These are phyloP conservation scores for Striga hermonthica DNA, from an alignment of 305 asterid species.

Conservation along the genomic window DNA sequence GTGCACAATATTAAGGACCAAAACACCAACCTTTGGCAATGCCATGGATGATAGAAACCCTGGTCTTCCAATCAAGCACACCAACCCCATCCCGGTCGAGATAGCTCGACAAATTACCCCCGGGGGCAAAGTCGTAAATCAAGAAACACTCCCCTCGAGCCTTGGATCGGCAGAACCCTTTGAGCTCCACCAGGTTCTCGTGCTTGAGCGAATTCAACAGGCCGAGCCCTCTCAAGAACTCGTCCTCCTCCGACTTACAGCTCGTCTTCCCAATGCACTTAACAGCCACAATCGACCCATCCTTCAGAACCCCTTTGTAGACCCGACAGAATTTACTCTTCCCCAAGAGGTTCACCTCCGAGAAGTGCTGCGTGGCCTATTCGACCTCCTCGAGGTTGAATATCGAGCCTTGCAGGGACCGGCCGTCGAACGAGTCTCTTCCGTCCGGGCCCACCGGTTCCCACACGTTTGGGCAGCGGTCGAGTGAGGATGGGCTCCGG, in stretches of 20 bases:
- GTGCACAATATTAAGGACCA: no score
- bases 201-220: slow-evolving; percentile 65
- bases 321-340: slow-evolving; percentile 75
- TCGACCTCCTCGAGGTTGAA: slow-evolving; percentile 84
- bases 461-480: no score
- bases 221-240: slow-evolving; percentile 72
- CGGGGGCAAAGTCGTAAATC: slow-evolving; percentile 65
- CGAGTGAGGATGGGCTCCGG: no score
- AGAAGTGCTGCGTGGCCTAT: slow-evolving; percentile 91
- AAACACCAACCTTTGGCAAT: slow-evolving; percentile 77
- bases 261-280: slow-evolving; percentile 71
- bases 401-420: no score
- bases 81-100: slow-evolving; percentile 48
- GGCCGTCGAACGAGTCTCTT: no score
- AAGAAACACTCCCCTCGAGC: slow-evolving; percentile 86
- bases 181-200: slow-evolving; percentile 65
- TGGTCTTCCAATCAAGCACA: slow-evolving; percentile 73
- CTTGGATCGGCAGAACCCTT: slow-evolving; percentile 84
- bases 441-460: no score
- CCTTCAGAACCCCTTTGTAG: slow-evolving; percentile 70
- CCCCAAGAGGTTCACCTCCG: slow-evolving; percentile 69
- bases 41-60: slow-evolving; percentile 74
- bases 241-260: slow-evolving; percentile 73
- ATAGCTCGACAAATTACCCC: slow-evolving; percentile 61
- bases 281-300: slow-evolving; percentile 69